phyloP scores from a whole-genome alignment of 2,329 filamentous ascomycete genomes.

The Beauveria medogensis region DNA sequence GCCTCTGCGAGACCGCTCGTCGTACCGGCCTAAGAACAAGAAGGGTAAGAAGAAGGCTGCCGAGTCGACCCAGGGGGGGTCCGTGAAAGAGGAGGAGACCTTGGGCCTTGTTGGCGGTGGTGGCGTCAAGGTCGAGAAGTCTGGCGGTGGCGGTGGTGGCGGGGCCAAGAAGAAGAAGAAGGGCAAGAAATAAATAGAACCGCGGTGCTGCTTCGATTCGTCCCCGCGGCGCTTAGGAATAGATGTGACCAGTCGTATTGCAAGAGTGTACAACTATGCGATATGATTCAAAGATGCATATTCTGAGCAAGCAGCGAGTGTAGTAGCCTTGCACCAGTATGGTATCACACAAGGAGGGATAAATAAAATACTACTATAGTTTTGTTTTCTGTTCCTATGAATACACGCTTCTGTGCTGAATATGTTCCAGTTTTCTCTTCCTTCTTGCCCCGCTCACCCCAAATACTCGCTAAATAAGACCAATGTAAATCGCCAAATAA shows the following conservation, averaged over 20 bases:
- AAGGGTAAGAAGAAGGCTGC: conserved; percentile 79
- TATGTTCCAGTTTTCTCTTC: not conserved
- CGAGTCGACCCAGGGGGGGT: conserved; percentile 77
- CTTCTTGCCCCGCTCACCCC: not conserved
- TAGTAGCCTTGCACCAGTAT: not conserved
- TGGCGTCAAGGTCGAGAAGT: conserved; percentile 58
- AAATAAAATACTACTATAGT: conserved; percentile 2
- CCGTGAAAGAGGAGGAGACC: conserved; percentile 65
- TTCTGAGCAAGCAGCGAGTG: not conserved
- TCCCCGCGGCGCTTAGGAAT: not conserved
- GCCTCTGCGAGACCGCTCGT: conserved; percentile 79
- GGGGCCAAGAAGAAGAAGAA: conserved; percentile 46
- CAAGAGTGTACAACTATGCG: not conserved
- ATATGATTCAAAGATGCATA: not conserved
- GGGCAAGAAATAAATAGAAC: conserved; percentile 46
- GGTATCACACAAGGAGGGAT: not conserved
- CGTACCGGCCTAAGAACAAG: conserved; percentile 82
- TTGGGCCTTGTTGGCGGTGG: conserved; percentile 56
- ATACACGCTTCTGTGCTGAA: conserved; percentile 4
- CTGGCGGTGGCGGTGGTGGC: conserved; percentile 23
- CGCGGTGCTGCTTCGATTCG: not conserved
- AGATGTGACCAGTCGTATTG: not conserved
- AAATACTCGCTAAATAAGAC: conserved; percentile 6
- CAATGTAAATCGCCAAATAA: conserved; percentile 7
- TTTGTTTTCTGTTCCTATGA: conserved; percentile 4